Evolutionary conservation across 495 filamentous ascomycete species (phyloP), one percentile per base, ranked within the genome.

Genomic region (Polyplosphaeria fusca): DNA sequence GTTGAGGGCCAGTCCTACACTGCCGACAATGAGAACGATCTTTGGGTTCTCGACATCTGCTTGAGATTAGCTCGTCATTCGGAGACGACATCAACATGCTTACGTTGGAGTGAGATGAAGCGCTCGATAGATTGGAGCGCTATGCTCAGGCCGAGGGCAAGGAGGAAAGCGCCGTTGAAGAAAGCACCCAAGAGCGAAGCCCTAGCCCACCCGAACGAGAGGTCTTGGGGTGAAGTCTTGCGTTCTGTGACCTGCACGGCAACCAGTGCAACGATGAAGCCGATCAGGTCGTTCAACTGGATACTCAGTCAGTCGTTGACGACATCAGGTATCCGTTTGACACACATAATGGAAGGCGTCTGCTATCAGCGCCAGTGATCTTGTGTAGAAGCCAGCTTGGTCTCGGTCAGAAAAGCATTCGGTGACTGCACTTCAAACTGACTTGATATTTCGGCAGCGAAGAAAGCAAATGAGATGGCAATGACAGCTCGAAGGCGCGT

Each of bases 371-470:
- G 66, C 66, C 5, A 68, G 42, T 22, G 66, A 68, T 38, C 47
- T 48, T 14, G 66, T 68, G 52, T 68, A 66, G 47, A 68, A 66
- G 32, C 63, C 66, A n/a, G 54, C 62, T 76, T 35, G 11, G 38
- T 20, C 49, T 4, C 12, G 39, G 52, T 35, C 47, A 39, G 12
- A n/a, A 27, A 20, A 24, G 16, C 47, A 49, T 18, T 24, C 38
- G 14, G n/a, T 3, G 2, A 30, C 25, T 13, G 24, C 38, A 44
- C n/a, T 22, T 26, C 52, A 32, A 19, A 47, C 64, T 52, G 54
- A 79, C 76, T 65, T 26, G 76, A 73, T 37, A 79, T 79, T 48
- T 80, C 78, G 3, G 71, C 73, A 12, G 76, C 28, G 59, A 81
- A 81, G 55, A 81, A 81, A 16, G 59, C 65, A 3, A 73, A 73